These are phyloP conservation scores for Didymella sp. DNA, from an alignment of 2,329 filamentous ascomycete species.

Conservation along the genomic window DNA sequence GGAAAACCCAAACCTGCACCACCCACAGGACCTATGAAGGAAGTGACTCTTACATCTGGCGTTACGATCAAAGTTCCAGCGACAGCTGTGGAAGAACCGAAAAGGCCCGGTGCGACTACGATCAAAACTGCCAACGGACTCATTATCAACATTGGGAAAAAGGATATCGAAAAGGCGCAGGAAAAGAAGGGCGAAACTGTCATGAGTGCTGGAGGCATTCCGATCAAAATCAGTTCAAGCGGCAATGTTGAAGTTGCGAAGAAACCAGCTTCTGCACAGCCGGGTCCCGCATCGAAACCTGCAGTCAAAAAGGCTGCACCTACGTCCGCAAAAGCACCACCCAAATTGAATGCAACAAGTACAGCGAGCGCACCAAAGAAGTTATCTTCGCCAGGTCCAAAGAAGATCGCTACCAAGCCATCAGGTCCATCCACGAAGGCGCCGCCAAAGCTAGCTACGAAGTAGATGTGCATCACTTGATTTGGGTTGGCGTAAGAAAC, in stretches of 20 bases:
- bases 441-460: slow-evolving; percentile 7
- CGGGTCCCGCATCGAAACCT: slow-evolving; percentile 3
- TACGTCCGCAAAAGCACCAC: slow-evolving; percentile 4
- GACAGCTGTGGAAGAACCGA: slow-evolving; percentile 39
- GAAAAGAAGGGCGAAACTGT: slow-evolving; percentile 35
- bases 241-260: slow-evolving; percentile 32
- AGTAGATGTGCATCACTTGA: slow-evolving; percentile 1
- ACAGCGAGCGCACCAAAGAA: slow-evolving; percentile 10
- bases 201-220: slow-evolving; percentile 42
- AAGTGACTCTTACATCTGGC: slow-evolving; percentile 40
- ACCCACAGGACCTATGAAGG: slow-evolving; percentile 37
- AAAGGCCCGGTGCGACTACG: slow-evolving; percentile 35
- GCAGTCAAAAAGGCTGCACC: slow-evolving; percentile 15
- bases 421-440: not conserved
- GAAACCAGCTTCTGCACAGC: slow-evolving; percentile 17
- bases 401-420: slow-evolving; percentile 1
- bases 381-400: not conserved
- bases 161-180: slow-evolving; percentile 44
- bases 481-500: slow-evolving; percentile 4
- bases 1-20: slow-evolving; percentile 24
- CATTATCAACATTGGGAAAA: slow-evolving; percentile 40
- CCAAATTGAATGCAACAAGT: slow-evolving; percentile 5
- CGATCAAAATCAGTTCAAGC: slow-evolving; percentile 43
- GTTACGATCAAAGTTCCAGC: slow-evolving; percentile 46
- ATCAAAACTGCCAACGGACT: slow-evolving; percentile 42